A percentile compares a stretch with the other conserved stretches of the same genome.
Conservation (phyloP, 1,284 basidiomycete species). For the Sanguinoderma infundibulare region DNA sequence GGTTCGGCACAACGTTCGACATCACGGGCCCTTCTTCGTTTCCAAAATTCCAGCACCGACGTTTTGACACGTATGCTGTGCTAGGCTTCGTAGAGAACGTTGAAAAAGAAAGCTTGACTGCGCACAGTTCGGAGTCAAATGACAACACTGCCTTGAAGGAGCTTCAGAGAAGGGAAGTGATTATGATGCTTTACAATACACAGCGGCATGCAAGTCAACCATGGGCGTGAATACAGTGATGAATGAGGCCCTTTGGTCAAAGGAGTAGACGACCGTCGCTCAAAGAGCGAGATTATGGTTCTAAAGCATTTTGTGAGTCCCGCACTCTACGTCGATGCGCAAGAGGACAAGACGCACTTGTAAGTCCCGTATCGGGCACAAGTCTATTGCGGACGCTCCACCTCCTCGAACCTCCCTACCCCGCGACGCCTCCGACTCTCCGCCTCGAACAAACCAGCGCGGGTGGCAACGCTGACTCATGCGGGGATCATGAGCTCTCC, state of each 20-base stretch:
- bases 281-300: background rate
- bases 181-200: background rate
- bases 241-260: background rate
- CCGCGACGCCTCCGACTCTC: background rate
- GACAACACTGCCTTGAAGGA: background rate
- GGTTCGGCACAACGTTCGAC: too few relatives aligned
- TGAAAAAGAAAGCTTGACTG: too few relatives aligned
- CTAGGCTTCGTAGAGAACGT: too few relatives aligned
- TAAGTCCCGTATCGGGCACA: background rate
- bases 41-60: too few relatives aligned
- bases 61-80: too few relatives aligned
- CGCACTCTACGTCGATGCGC: background rate
- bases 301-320: background rate
- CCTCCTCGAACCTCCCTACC: background rate
- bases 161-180: background rate
- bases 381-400: background rate
- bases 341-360: background rate
- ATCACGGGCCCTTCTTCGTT: too few relatives aligned
- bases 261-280: background rate
- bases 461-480: too few relatives aligned
- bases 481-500: constrained; percentile 76
- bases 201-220: background rate
- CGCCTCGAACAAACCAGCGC: background rate
- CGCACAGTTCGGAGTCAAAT: background rate
- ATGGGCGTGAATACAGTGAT: background rate